phyloP scores from a whole-genome alignment of 257 asterid genomes.

The Verbena officinalis region DNA sequence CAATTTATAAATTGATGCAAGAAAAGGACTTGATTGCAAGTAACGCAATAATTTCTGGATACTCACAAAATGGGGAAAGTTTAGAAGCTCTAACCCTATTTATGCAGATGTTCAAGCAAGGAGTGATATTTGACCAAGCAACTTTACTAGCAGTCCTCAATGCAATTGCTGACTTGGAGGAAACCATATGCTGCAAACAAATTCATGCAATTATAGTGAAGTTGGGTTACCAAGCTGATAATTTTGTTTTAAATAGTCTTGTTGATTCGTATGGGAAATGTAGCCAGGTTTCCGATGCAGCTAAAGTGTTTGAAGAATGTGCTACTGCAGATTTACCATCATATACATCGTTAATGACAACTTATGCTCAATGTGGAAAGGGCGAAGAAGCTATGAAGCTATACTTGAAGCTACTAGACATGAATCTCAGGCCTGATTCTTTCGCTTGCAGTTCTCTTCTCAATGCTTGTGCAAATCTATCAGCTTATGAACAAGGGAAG shows the following conservation, averaged over 20 bases:
- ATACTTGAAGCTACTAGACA: conserved; percentile 49
- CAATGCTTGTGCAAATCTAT: conserved; percentile 76
- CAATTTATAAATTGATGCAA: conserved; percentile 48
- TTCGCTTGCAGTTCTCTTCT: conserved; percentile 71
- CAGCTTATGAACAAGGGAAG: conserved; percentile 82
- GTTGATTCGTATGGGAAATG: conserved; percentile 70
- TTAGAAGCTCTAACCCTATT: conserved; percentile 58
- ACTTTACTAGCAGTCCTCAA: conserved; percentile 67
- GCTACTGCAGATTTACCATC: conserved; percentile 62
- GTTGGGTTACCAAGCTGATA: conserved; percentile 62
- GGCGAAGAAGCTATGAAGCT: conserved; percentile 79
- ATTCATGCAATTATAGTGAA: conserved; percentile 59
- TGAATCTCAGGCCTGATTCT: conserved; percentile 66
- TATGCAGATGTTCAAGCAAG: conserved; percentile 43
- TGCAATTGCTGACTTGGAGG: conserved; percentile 55
- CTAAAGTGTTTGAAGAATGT: conserved; percentile 65
- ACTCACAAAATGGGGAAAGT: conserved; percentile 50
- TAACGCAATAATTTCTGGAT: conserved; percentile 69
- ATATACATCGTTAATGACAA: conserved; percentile 66
- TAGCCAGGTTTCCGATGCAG: conserved; percentile 48
- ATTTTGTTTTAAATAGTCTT: conserved; percentile 61
- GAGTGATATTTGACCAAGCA: conserved; percentile 52
- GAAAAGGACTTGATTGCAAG: conserved; percentile 58
- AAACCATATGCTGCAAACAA: conserved; percentile 44
- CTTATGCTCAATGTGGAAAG: conserved; percentile 67